Percentiles rank a stretch among this genome's conserved stretches.
phyloP scores from a whole-genome alignment of 2,329 filamentous ascomycete genomes.

The Fusarium palustre region DNA sequence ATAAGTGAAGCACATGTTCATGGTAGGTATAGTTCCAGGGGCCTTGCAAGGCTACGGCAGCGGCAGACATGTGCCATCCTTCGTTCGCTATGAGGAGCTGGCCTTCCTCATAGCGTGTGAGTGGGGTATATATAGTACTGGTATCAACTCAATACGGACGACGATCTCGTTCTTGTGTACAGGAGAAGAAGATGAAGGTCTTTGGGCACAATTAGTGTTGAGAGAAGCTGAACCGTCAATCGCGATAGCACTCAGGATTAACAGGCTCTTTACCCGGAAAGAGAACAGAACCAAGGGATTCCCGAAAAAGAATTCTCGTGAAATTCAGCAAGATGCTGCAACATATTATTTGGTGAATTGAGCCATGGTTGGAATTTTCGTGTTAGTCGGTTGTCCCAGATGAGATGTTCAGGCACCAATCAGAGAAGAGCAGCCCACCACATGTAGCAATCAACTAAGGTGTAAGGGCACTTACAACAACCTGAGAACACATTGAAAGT shows the following conservation, averaged over 20 bases:
- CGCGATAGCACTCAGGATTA: not conserved
- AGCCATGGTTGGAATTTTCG: conserved; percentile 24
- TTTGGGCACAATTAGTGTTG: not conserved
- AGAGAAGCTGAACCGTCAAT: not conserved
- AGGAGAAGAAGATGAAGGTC: not conserved
- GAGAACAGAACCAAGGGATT: accelerated
- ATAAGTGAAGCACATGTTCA: conserved; percentile 58
- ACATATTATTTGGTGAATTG: conserved; percentile 1
- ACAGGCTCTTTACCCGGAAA: not conserved
- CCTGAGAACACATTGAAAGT: conserved; percentile 7
- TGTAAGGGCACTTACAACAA: conserved; percentile 32
- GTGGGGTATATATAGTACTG: conserved; percentile 29
- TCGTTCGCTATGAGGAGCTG: conserved; percentile 43
- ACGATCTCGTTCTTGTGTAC: conserved; percentile 26
- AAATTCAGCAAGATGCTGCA: not conserved
- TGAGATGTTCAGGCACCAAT: conserved; percentile 35
- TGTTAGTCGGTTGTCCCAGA: conserved; percentile 33
- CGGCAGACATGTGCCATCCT: conserved; percentile 45
- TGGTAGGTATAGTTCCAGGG: conserved; percentile 45
- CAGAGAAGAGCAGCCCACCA: conserved; percentile 36
- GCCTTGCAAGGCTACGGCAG: conserved; percentile 38
- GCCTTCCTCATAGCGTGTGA: conserved; percentile 28
- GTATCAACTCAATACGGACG: conserved; percentile 23
- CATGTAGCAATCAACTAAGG: conserved; percentile 41
- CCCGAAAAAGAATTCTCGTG: accelerated